phyloP scores from a whole-genome alignment of 495 filamentous ascomycete species.

The Penicillium taxi region DNA sequence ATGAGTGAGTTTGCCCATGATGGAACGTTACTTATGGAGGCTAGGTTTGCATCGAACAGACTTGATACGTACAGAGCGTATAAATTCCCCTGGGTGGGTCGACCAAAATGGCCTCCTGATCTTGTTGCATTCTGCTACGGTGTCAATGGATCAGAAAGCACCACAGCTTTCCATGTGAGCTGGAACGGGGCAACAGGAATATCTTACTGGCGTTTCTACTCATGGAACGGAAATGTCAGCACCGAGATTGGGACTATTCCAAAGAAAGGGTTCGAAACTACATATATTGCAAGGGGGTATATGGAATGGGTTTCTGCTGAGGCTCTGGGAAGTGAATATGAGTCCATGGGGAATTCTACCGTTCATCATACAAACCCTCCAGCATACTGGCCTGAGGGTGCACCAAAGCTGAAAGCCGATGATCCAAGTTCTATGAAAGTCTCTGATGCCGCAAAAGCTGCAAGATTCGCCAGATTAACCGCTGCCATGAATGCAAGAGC shows the following conservation, averaged over 20 bases:
- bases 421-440: too few relatives aligned
- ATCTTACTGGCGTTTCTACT: conserved; percentile 1
- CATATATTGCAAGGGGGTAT: background rate
- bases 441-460: too few relatives aligned
- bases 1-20: conserved; percentile 40
- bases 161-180: conserved; percentile 11
- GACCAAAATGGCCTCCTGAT: conserved; percentile 8
- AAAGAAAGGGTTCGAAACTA: conserved; percentile 6
- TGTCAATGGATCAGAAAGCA: conserved; percentile 3
- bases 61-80: conserved; percentile 11
- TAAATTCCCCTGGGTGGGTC: conserved; percentile 12
- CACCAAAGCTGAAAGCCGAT: background rate
- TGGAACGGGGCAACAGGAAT: conserved; percentile 12
- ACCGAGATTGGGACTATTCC: background rate
- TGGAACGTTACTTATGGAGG: conserved; percentile 34
- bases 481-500: too few relatives aligned
- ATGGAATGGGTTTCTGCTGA: conserved; percentile 7
- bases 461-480: too few relatives aligned
- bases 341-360: background rate
- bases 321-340: background rate
- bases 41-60: conserved; percentile 9
- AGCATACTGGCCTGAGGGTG: conserved; percentile 1
- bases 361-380: background rate
- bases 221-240: background rate
- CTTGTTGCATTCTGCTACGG: conserved; percentile 2